phyloP scores from a whole-genome alignment of 225 moss, liverwort and hornwort species.

The Pleurozium schreberi region DNA sequence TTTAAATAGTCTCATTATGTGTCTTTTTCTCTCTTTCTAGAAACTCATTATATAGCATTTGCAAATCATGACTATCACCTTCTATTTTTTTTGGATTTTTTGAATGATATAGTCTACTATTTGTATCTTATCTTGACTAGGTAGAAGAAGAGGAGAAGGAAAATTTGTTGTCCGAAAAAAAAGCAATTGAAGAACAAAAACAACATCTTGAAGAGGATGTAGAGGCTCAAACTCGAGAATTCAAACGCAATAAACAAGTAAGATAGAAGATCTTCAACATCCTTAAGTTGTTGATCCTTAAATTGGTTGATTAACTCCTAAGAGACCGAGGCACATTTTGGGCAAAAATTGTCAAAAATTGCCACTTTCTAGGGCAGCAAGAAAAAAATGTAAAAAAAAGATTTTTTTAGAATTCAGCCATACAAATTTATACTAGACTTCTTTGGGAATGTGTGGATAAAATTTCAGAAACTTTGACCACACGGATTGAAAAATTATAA shows the following conservation, averaged over 20 bases:
- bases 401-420: too few relatives aligned
- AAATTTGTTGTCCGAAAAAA: constrained; percentile 41
- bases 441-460: too few relatives aligned
- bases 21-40: too few relatives aligned
- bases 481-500: too few relatives aligned
- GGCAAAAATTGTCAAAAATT: too few relatives aligned
- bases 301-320: too few relatives aligned
- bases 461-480: too few relatives aligned
- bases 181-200: constrained; percentile 71
- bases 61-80: background rate
- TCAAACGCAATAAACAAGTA: constrained; percentile 68
- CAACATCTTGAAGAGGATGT: constrained; percentile 61
- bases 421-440: too few relatives aligned
- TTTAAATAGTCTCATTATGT: background rate
- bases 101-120: background rate
- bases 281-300: background rate
- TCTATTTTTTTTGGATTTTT: background rate
- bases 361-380: too few relatives aligned
- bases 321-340: too few relatives aligned
- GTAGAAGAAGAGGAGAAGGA: constrained; percentile 59
- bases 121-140: constrained; percentile 5
- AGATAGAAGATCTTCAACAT: background rate
- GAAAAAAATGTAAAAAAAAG: too few relatives aligned
- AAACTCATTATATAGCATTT: background rate
- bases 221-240: constrained; percentile 52